Percentiles rank a stretch among this genome's conserved stretches.
phyloP scores from a whole-genome alignment of 108 stramenopile species.

The Fistulifera pelliculosa region DNA sequence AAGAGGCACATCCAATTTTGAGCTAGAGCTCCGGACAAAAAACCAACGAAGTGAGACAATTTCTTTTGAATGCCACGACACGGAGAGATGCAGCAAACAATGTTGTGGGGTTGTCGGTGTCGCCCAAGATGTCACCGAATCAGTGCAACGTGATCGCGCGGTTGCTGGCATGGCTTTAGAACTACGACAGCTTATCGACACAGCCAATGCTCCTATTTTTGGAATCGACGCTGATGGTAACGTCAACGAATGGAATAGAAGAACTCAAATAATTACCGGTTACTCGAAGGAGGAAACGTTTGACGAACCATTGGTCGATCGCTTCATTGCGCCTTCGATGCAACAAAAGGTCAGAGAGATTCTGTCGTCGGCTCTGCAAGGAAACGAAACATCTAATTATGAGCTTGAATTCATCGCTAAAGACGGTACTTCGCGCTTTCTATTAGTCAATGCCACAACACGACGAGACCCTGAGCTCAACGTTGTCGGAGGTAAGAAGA shows the following conservation, averaged over 20 bases:
- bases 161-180: conserved; percentile 55
- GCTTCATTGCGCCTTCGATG: conserved; percentile 52
- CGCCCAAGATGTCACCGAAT: conserved; percentile 73
- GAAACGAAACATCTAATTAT: conserved; percentile 62
- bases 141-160: conserved; percentile 40
- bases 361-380: conserved; percentile 36
- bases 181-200: conserved; percentile 62
- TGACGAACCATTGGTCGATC: conserved; percentile 46
- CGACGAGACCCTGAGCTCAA: conserved; percentile 41
- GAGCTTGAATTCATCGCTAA: conserved; percentile 59
- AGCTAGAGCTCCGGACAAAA: conserved; percentile 40
- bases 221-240: conserved; percentile 64
- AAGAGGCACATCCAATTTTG: conserved; percentile 56
- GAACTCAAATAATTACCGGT: conserved; percentile 48
- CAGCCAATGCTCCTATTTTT: conserved; percentile 78
- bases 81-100: conserved; percentile 48
- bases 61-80: conserved; percentile 68
- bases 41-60: conserved; percentile 29
- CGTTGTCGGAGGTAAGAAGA: conserved; percentile 28
- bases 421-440: conserved; percentile 11
- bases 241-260: conserved; percentile 67
- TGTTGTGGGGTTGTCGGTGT: conserved; percentile 65
- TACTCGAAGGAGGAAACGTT: conserved; percentile 59
- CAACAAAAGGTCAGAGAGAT: conserved; percentile 42
- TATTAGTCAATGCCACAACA: conserved; percentile 60